Evolutionary conservation across 1,284 basidiomycete species (phyloP), one percentile per base, ranked within the genome.

Genomic region (Omphalotus olearius): DNA sequence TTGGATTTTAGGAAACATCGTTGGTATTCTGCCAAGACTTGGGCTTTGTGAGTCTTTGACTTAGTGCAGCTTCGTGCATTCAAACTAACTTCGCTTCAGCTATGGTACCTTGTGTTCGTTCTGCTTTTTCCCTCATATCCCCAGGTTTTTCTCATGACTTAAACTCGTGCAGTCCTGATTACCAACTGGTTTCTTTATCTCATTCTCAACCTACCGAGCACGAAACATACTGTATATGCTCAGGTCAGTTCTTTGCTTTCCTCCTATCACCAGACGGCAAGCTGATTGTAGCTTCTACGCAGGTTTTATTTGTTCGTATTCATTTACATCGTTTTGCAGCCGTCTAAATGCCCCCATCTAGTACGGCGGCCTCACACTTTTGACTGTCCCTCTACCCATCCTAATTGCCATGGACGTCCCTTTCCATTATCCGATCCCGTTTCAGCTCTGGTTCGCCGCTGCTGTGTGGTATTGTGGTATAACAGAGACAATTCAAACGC

Each of bases 381-480:
- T 74, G 42, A 66, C 66, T n/a, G 16, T 71, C 14, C 72, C 73
- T 6, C 59, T 70, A 17, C 66, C 69, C 5, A 53, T 69, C 52
- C 55, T 72, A 53, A 59, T 73, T 47, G 64, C 66, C 2, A 63
- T 66, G 49, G 67, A 75, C 56, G 51, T 66, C 45, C 71, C 69
- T 0, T 54, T 63, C 13, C 57, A 56, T 11, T 53, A 56, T 17
- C 63, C 63, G 1, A 39, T 62, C 6, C 30, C 62, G 11, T 74
- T 72, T 56, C 71, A 73, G 53, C 39, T 59, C 6, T 67, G 59
- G 57, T 59, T 71, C 44, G 57, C 60, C 26, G 18, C 62, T 16
- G 60, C 63, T 3, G 60, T 66, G 4, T 70, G 67, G 68, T 61
- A 63, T 47, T 69, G 65, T 52, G 63, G 57, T 2, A 45, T 60